A percentile compares a stretch with the other conserved stretches of the same genome.
Evolutionary conservation across 371 early-diverging fungal genomes (phyloP).

Genomic region (Rhizopus arrhizus): DNA sequence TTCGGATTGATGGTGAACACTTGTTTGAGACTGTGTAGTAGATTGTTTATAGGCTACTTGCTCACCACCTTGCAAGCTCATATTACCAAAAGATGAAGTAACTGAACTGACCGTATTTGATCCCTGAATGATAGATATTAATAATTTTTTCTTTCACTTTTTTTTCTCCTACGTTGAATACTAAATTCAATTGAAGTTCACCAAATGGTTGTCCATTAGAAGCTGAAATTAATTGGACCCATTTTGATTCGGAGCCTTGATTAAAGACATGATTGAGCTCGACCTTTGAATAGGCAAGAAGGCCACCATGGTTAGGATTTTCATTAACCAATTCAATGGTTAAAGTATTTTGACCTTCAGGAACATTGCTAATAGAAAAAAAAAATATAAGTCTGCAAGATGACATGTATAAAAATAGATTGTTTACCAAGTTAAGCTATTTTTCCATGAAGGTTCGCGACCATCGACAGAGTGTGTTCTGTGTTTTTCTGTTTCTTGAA

Average conservation of each 20-base stretch:
- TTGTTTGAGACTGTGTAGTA: conserved; percentile 6
- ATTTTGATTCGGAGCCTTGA: conserved; percentile 18
- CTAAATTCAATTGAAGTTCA: conserved; percentile 23
- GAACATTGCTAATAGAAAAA: conserved; percentile 17
- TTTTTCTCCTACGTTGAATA: conserved; percentile 20
- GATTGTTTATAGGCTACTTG: conserved; percentile 18
- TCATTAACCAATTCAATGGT: conserved; percentile 31
- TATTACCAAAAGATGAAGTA: conserved; percentile 22
- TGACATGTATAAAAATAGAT: neutral
- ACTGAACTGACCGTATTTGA: conserved; percentile 19
- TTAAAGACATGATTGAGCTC: conserved; percentile 15
- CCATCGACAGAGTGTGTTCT: conserved; percentile 27
- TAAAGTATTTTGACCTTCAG: conserved; percentile 24
- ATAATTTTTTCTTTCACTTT: neutral
- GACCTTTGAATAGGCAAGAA: conserved; percentile 20
- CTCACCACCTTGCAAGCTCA: conserved; percentile 24
- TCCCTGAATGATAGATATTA: conserved; percentile 9
- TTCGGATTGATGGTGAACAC: conserved; percentile 17
- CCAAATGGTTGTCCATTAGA: conserved; percentile 15
- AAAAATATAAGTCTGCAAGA: neutral
- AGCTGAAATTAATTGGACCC: conserved; percentile 18
- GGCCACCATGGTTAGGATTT: conserved; percentile 19
- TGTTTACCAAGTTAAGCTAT: conserved; percentile 25
- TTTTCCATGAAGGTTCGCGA: conserved; percentile 19
- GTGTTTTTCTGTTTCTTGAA: conserved; percentile 29